Evolutionary conservation across 1,139 yeast species (phyloP), one percentile per base, ranked within the genome.

Genomic region (Saccharomycopsis hybrid): DNA sequence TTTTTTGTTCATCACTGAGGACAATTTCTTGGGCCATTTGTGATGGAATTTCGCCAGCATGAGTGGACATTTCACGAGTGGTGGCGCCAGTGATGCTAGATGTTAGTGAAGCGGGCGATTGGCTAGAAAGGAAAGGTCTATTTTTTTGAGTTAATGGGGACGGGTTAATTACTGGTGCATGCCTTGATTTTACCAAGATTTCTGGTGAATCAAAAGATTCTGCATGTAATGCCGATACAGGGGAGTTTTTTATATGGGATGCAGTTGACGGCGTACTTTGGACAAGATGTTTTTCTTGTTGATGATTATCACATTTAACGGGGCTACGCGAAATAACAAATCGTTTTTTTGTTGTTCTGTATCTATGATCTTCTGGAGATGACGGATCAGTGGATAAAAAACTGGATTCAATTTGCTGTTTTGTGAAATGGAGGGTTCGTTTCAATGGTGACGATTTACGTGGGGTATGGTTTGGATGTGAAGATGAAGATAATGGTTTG

Each of bases 1-100:
- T 65, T 46, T 70, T 66, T 65, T 92, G 98, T 62, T 92, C 97
- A 27, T 74, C 73, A 53, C 85, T 77, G 9, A 83, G 65, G 4
- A 71, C 63, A 1, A 77, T 61, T 0, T 77, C 51, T 5, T 8
- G 24, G 18, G 39, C 39, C 39, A 24, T 5, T n/a, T 7, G 39
- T 5, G 35, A 5, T 5, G 37, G 42, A 8, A 38, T 8, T 8
- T 24, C 33, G 8, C 27, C 32, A 8, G 39, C 13, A 5, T 9
- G 11, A 3, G 45, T 43, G 18, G 45, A 43, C 38, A 43, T 32
- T 18, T 31, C 27, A n/a, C 45, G 45, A n/a, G 57, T 25, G 2
- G 28, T 27, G 28, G 9, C 5, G 3, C 13, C 31, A 2, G 38
- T 33, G 33, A n/a, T 11, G 25, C 35, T 18, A 11, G 31, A 27